These are phyloP conservation scores for Boletus tomentosulus DNA, from an alignment of 768 basidiomycete species.

Conservation along the genomic window DNA sequence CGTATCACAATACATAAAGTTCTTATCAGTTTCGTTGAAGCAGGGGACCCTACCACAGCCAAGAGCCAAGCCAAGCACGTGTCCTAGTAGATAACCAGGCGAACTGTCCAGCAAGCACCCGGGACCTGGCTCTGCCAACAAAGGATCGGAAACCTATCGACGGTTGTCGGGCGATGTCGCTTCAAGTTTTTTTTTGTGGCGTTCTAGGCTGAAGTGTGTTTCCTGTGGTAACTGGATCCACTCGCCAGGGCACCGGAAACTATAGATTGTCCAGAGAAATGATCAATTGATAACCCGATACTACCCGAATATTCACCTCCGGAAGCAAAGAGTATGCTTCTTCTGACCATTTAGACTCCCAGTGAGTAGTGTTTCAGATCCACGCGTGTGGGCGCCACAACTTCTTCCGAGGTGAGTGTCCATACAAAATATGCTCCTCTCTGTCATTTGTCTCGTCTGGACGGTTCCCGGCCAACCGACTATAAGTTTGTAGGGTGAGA, in stretches of 20 bases:
- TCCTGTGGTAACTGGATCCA: too few relatives aligned
- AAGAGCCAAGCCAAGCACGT: too few relatives aligned
- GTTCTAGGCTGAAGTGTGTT: not conserved
- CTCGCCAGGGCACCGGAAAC: not conserved
- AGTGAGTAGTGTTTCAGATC: not conserved
- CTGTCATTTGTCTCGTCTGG: not conserved
- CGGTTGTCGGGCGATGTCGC: not conserved
- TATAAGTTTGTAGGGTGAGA: not conserved
- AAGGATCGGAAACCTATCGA: not conserved
- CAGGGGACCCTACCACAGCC: too few relatives aligned
- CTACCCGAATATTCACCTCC: not conserved
- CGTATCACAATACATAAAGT: not conserved
- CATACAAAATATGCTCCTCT: not conserved
- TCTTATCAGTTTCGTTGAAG: too few relatives aligned
- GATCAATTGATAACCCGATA: not conserved
- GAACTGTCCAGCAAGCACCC: too few relatives aligned
- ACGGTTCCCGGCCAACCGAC: not conserved
- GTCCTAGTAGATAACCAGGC: too few relatives aligned
- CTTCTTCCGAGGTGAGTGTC: not conserved
- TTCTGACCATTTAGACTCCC: not conserved
- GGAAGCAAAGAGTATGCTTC: too few relatives aligned
- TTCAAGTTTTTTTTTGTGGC: not conserved
- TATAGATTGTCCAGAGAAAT: not conserved
- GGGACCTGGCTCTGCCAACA: too few relatives aligned
- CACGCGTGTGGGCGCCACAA: not conserved